Evolutionary conservation across 352 stramenopile species (phyloP), one percentile per base, ranked within the genome.

Genomic region (Phytophthora tubulina): DNA sequence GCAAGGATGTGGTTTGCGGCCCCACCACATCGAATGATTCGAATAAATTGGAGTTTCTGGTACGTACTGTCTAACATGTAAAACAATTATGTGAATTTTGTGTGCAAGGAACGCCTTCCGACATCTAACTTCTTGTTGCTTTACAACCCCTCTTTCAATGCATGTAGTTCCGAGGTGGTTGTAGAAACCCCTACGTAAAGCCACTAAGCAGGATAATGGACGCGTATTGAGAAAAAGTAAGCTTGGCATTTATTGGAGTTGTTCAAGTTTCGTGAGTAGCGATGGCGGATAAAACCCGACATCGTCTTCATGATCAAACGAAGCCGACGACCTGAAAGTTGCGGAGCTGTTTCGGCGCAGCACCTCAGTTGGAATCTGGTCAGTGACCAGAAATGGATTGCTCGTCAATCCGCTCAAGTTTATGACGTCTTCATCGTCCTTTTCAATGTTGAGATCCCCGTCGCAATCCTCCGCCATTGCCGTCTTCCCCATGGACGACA

Each of bases 221-320:
- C 9, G 39, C 7, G 35, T 13, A 11, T 11, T 41, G 39, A 45
- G 1, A 11, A 45, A 45, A 17, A 4, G 39, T 46, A n/a, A 10
- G 21, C 21, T 27, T 27, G 21, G 21, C 21, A 27, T n/a, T 46
- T 46, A 46, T 46, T 46, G 41, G n/a, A 46, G 21, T 1, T n/a
- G 41, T 27, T 46, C 41, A n/a, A 82, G 68, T 31, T 70, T 62
- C 45, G 64, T 42, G 44, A 75, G n/a, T 0, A 80, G 38, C 9
- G 69, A 63, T 3, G 54, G 52, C 10, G 14, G n/a, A 31, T 33
- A 30, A 32, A n/a, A 31, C 6, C 63, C 56, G 39, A 73, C 41
- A 14, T 57, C 48, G 3, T 55, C 51, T 3, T 56, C 61, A 6
- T 27, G 21, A 52, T 44, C 56, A 41, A 49, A 70, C 7, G 64